Base-by-base conservation (phyloP, 257 asterid genomes). In the Solanum megistacrolobum region DNA sequence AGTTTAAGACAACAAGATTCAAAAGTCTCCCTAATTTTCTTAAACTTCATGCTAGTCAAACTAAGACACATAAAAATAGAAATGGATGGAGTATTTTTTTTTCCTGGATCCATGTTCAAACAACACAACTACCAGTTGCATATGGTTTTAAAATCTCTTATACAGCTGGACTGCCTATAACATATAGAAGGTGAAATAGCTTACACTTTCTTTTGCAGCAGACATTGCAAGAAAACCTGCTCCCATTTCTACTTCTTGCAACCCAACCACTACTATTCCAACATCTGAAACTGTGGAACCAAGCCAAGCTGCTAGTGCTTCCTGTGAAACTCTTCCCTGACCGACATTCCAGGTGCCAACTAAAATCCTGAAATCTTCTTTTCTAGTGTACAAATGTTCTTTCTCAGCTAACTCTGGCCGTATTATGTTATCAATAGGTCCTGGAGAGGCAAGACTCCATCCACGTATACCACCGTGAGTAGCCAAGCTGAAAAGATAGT, bases 221-320 rank as follows among this genome's bases (percentile, higher is more conserved):
- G 99, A 96, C 98, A 97, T 94, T 71, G 99, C 99, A 48, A 97
- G 99, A 90, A 97, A 97, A 29, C 99, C 99, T 7, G 99, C 99
- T 18, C 99, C 99, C 99, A 97, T 97, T 89, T 96, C 99, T 83
- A 97, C 99, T 92, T 97, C 99, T 89, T 97, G 98, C 60, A 96
- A 91, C 35, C 99, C 99, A n/a, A 97, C 93, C 88, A 94, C 99
- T 12, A 97, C 98, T 81, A 97, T 94, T 48, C 90, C 97, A 23
- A 96, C 98, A 88, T 95, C 98, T 31, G 94, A 90, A 7, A 89
- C 89, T 4, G 94, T 91, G 60, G 98, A 95, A 48, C 98, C 97
- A 21, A 97, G 88, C 99, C 99, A 97, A n/a, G 98, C 89, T 92
- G 84, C 89, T 68, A 96, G 95, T 65, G 99, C 98, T 60, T 93